These are phyloP conservation scores for Ophiostoma novo-ulmi DNA, from an alignment of 2,329 filamentous ascomycete genomes.

Conservation along the genomic window DNA sequence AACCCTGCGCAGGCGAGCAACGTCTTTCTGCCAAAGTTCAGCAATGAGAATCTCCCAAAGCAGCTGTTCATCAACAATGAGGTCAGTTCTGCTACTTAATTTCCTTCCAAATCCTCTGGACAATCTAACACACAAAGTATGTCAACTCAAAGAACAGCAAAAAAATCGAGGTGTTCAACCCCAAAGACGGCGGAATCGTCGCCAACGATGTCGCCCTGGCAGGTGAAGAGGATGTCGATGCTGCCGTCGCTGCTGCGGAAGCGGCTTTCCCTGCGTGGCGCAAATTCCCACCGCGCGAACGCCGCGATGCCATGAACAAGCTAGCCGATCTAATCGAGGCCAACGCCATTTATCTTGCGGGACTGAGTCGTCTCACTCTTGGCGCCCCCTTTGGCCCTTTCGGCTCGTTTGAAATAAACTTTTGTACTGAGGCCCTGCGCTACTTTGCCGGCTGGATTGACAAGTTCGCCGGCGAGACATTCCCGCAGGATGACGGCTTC, in stretches of 20 bases:
- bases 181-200: slow-evolving; percentile 45
- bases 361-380: slow-evolving; percentile 41
- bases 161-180: slow-evolving; percentile 46
- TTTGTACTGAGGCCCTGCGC: slow-evolving; percentile 50
- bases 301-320: slow-evolving; percentile 43
- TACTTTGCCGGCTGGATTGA: slow-evolving; percentile 38
- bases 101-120: background rate
- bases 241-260: slow-evolving; percentile 65
- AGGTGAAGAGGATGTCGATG: slow-evolving; percentile 55
- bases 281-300: slow-evolving; percentile 64
- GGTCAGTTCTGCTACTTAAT: slow-evolving; percentile 24
- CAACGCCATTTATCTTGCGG: slow-evolving; percentile 35
- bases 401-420: slow-evolving; percentile 41
- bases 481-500: slow-evolving; percentile 45
- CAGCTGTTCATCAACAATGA: slow-evolving; percentile 39
- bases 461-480: slow-evolving; percentile 37
- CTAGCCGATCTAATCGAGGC: slow-evolving; percentile 42
- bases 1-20: slow-evolving; percentile 24
- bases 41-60: slow-evolving; percentile 35
- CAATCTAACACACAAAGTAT: slow-evolving; percentile 10
- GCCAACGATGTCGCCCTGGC: slow-evolving; percentile 45
- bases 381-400: slow-evolving; percentile 36
- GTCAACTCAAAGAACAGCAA: slow-evolving; percentile 41
- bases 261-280: slow-evolving; percentile 73
- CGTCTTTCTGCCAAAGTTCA: slow-evolving; percentile 29